phyloP scores from a whole-genome alignment of 495 filamentous ascomycete genomes.

The Tuber borchii region DNA sequence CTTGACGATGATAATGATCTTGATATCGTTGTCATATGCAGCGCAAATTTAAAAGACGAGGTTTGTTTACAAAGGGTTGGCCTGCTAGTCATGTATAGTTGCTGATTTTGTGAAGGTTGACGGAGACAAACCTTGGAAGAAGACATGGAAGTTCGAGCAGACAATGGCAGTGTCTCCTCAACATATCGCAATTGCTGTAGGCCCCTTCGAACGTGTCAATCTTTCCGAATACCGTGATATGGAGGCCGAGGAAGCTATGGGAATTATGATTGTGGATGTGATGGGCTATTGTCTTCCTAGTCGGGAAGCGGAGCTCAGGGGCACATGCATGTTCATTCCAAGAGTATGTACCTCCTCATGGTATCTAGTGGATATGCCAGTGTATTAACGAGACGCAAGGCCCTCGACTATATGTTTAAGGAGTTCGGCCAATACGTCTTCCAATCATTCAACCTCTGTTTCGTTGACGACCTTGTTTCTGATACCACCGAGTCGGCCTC shows the following conservation, averaged over 20 bases:
- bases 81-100: slow-evolving; percentile 8
- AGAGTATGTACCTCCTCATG: slow-evolving; percentile 43
- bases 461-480: slow-evolving; percentile 74
- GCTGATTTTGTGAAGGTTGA: slow-evolving; percentile 50
- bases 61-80: slow-evolving; percentile 40
- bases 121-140: slow-evolving; percentile 64
- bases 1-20: slow-evolving; percentile 72
- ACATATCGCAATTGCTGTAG: slow-evolving; percentile 85
- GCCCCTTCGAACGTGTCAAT: slow-evolving; percentile 90
- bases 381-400: slow-evolving; percentile 42
- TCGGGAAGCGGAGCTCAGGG: slow-evolving; percentile 66
- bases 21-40: slow-evolving; percentile 84
- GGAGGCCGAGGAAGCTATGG: slow-evolving; percentile 83
- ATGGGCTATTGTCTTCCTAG: slow-evolving; percentile 87
- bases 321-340: slow-evolving; percentile 71
- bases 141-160: slow-evolving; percentile 73
- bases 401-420: slow-evolving; percentile 78
- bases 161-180: slow-evolving; percentile 65
- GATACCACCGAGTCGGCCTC: slow-evolving; percentile 72
- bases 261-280: slow-evolving; percentile 71
- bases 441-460: slow-evolving; percentile 70
- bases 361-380: not conserved
- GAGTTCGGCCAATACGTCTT: slow-evolving; percentile 83
- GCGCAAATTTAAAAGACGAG: slow-evolving; percentile 80
- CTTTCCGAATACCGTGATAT: slow-evolving; percentile 81